phyloP scores from a whole-genome alignment of 2,329 filamentous ascomycete genomes.

The Ophiostoma himal-ulmi region DNA sequence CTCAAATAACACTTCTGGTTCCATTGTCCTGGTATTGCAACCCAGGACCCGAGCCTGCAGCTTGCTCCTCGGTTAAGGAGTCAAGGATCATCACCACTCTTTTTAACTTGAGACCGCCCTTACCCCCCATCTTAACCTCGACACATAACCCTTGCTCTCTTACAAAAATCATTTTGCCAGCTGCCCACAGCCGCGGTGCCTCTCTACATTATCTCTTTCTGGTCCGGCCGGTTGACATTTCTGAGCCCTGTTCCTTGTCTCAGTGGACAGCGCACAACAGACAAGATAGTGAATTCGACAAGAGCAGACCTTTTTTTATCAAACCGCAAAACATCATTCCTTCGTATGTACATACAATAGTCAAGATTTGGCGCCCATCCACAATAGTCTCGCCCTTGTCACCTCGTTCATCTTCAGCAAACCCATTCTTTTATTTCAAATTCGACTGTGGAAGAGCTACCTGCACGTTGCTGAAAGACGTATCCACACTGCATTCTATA shows the following conservation, averaged over 20 bases:
- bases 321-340: neutral
- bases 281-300: constrained; percentile 6
- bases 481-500: neutral
- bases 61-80: neutral
- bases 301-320: neutral
- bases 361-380: neutral
- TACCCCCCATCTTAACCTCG: neutral
- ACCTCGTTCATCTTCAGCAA: neutral
- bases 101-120: neutral
- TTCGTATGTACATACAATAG: constrained; percentile 10
- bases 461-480: neutral
- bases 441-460: neutral
- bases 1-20: neutral
- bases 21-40: neutral
- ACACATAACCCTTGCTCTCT: constrained; percentile 2
- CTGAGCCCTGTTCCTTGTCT: constrained; percentile 18
- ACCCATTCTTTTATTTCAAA: neutral
- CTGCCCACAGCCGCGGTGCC: constrained; percentile 15
- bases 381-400: neutral
- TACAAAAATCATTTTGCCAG: constrained; percentile 15
- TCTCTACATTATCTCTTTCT: constrained; percentile 9
- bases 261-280: constrained; percentile 13
- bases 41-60: neutral
- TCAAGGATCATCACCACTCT: neutral
- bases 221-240: constrained; percentile 17